Evolutionary conservation across 352 stramenopile genomes (phyloP), one percentile per base, ranked within the genome.

Genomic region (Phytopythium delawarense): DNA sequence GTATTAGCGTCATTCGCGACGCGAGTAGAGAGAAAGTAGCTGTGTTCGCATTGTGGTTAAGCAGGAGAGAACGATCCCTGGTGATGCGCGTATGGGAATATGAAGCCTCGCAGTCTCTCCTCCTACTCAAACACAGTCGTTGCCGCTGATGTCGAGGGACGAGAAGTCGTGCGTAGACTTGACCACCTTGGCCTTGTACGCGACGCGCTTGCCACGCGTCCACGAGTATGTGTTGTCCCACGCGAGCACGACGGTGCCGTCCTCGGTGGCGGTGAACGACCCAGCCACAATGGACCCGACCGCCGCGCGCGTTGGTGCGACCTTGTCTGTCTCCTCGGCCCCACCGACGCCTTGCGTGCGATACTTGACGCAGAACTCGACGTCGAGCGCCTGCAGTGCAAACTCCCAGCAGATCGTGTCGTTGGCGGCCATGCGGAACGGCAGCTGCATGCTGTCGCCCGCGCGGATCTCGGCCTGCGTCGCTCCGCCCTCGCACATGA

Each of bases 361-460:
- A 49, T 87, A 81, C 61, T 85, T 89, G 68, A 92, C 76, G 32
- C 70, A 64, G 58, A 92, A 92, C 18, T 86, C 65, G 30, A 92
- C 79, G 62, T 92, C 80, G 42, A 76, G 72, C 16, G 69, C 62
- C 54, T 87, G 81, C 30, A 92, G 71, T 34, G 82, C 77, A 62
- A 82, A 90, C 54, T 92, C 83, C 80, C 79, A 92, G 70, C 83
- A 92, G 32, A 92, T 65, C 3, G 83, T 90, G 63, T 92, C 79
- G 56, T 90, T 89, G 11, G 70, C 74, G 4, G 64, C 74, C 61
- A 90, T 87, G 28, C 83, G 80, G 64, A 92, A 92, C 7, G 83
- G 83, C 4, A 92, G 52, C 57, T 89, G 81, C 51, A 92, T 64
- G 5, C 61, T 78, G 7, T 72, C 78, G 18, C 83, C 77, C 9